A percentile compares a stretch with the other conserved stretches of the same genome.
These are phyloP conservation scores for Gaeumannomyces sp. DNA, from an alignment of 2,329 filamentous ascomycete species.

Conservation along the genomic window DNA sequence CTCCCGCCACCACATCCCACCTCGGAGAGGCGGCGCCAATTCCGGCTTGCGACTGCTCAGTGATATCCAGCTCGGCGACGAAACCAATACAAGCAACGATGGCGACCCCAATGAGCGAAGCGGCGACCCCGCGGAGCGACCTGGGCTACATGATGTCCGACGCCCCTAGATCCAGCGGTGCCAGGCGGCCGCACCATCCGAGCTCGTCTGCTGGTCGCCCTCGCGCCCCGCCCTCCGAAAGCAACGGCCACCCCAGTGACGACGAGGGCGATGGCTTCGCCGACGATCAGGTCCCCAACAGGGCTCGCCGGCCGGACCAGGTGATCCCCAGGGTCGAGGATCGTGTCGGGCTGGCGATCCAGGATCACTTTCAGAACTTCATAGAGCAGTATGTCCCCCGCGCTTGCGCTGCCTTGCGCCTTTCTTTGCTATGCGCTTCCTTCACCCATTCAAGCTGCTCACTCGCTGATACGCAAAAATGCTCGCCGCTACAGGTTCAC, in stretches of 20 bases:
- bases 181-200: slow-evolving; percentile 36
- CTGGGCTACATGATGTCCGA: slow-evolving; percentile 53
- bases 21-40: neutral
- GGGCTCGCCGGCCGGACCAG: slow-evolving; percentile 40
- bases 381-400: slow-evolving; percentile 58
- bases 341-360: slow-evolving; percentile 66
- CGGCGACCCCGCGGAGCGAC: slow-evolving; percentile 48
- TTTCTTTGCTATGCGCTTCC: slow-evolving; percentile 4
- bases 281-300: slow-evolving; percentile 55
- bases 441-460: neutral
- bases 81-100: neutral
- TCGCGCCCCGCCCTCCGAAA: slow-evolving; percentile 57
- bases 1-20: neutral
- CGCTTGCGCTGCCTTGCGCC: neutral
- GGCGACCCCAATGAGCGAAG: slow-evolving; percentile 18
- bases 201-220: slow-evolving; percentile 49
- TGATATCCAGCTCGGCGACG: neutral
- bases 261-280: slow-evolving; percentile 57
- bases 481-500: slow-evolving; percentile 44
- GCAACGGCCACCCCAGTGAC: slow-evolving; percentile 52
- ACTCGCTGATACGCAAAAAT: slow-evolving; percentile 8
- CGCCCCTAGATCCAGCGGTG: slow-evolving; percentile 32
- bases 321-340: slow-evolving; percentile 69
- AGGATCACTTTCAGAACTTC: slow-evolving; percentile 72
- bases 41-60: neutral